Conservation (phyloP, 495 filamentous ascomycete species). For the Aspergillus avenaceus region DNA sequence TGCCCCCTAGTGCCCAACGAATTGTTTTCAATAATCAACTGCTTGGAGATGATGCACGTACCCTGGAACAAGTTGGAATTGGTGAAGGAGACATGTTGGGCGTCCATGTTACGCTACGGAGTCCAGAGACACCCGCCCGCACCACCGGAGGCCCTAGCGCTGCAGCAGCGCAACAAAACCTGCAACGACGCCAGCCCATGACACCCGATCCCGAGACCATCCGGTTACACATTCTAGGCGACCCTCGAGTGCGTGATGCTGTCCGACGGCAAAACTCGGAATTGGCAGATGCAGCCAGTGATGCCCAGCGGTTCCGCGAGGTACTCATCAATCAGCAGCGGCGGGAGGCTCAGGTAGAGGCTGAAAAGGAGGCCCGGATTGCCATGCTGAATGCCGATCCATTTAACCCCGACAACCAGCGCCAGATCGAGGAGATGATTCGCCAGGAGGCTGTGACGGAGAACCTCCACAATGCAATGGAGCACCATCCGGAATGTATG, state of each 20-base stretch:
- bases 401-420: conserved; percentile 85
- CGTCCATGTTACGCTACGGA: conserved; percentile 58
- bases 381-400: conserved; percentile 81
- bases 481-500: conserved; percentile 93
- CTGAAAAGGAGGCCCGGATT: conserved; percentile 75
- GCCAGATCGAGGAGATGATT: conserved; percentile 95
- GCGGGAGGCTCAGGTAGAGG: conserved; percentile 63
- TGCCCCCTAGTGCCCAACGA: conserved; percentile 43
- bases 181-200: conserved; percentile 35
- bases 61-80: conserved; percentile 76
- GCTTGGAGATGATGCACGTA: conserved; percentile 70
- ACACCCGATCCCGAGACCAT: conserved; percentile 72
- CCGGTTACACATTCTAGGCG: conserved; percentile 74
- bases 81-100: conserved; percentile 90
- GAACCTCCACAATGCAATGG: conserved; percentile 91
- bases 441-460: conserved; percentile 88
- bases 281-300: conserved; percentile 72
- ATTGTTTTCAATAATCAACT: conserved; percentile 89
- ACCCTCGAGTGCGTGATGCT: conserved; percentile 66
- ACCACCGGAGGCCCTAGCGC: conserved; percentile 22
- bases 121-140: conserved; percentile 17
- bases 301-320: conserved; percentile 69
- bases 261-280: conserved; percentile 67
- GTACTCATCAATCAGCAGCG: conserved; percentile 61
- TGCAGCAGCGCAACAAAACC: conserved; percentile 33